These are phyloP conservation scores for Tetratostichococcus sp. DNA, from an alignment of 139 green algal genomes.

Conservation along the genomic window DNA sequence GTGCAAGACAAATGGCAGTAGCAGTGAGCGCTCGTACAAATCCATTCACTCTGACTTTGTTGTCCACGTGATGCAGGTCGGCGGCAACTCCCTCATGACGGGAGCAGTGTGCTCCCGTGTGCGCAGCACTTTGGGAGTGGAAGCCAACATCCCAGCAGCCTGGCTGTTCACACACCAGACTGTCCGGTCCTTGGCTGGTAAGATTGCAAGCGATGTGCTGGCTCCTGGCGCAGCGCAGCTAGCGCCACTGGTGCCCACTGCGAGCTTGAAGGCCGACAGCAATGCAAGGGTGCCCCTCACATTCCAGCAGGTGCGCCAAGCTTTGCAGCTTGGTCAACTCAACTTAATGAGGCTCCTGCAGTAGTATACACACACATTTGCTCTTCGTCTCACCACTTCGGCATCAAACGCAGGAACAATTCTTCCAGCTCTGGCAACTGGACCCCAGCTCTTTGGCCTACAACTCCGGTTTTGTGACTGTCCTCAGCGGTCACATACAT, in stretches of 20 bases:
- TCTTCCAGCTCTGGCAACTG: conserved; percentile 6
- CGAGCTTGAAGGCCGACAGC: not conserved
- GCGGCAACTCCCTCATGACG: conserved; percentile 25
- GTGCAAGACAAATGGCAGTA: no score
- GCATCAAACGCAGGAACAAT: not conserved
- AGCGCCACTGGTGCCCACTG: not conserved
- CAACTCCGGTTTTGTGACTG: not conserved
- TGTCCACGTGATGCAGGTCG: not conserved
- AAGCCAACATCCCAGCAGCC: not conserved
- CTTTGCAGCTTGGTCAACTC: not conserved
- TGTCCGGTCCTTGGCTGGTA: conserved; percentile 9
- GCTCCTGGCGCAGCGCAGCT: not conserved
- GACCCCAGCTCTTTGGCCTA: not conserved
- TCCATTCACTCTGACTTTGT: not conserved
- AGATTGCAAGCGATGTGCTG: not conserved
- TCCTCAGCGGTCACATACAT: not conserved
- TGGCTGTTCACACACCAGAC: conserved; percentile 17
- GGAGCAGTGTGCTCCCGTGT: conserved; percentile 9
- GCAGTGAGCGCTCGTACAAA: no score
- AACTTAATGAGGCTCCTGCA: not conserved
- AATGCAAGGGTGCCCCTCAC: not conserved
- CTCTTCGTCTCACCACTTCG: not conserved
- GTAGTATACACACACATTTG: not conserved
- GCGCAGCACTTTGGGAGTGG: not conserved
- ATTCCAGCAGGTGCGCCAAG: not conserved